phyloP scores from a whole-genome alignment of 2,329 filamentous ascomycete species.

The Fusarium pseudocircinatum region DNA sequence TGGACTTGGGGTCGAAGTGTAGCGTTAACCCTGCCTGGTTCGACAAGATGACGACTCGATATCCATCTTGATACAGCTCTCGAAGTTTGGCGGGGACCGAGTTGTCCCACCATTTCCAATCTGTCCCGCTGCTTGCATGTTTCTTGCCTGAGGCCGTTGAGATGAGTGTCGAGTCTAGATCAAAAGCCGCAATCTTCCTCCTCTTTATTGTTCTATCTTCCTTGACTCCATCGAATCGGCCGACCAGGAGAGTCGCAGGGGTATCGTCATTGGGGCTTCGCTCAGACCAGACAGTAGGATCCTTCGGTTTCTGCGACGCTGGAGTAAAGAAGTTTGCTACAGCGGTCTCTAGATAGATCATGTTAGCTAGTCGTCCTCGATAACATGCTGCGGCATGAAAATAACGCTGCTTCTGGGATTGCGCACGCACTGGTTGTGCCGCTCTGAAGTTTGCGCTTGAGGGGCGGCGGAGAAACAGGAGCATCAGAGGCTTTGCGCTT shows the following conservation, averaged over 20 bases:
- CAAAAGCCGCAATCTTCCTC: conserved; percentile 76
- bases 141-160: conserved; percentile 81
- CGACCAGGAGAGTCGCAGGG: conserved; percentile 74
- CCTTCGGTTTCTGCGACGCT: conserved; percentile 82
- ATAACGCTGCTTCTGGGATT: neutral
- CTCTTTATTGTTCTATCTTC: conserved; percentile 48
- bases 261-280: conserved; percentile 61
- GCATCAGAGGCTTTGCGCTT: conserved; percentile 53
- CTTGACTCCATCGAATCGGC: conserved; percentile 68
- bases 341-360: conserved; percentile 63
- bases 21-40: conserved; percentile 89
- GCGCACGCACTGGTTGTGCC: conserved; percentile 58
- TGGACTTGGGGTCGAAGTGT: conserved; percentile 75
- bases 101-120: conserved; percentile 95
- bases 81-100: conserved; percentile 74
- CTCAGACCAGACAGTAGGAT: conserved; percentile 77
- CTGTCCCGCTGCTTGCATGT: conserved; percentile 73
- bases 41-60: conserved; percentile 80
- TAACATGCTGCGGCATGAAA: neutral
- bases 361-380: conserved; percentile 20
- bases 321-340: conserved; percentile 91
- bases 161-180: conserved; percentile 89
- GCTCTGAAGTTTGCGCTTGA: conserved; percentile 63
- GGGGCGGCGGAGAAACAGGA: conserved; percentile 62
- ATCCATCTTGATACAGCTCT: conserved; percentile 75